Base-by-base conservation (phyloP, 148 eudicot species). In the Amaranthus cruentus region DNA sequence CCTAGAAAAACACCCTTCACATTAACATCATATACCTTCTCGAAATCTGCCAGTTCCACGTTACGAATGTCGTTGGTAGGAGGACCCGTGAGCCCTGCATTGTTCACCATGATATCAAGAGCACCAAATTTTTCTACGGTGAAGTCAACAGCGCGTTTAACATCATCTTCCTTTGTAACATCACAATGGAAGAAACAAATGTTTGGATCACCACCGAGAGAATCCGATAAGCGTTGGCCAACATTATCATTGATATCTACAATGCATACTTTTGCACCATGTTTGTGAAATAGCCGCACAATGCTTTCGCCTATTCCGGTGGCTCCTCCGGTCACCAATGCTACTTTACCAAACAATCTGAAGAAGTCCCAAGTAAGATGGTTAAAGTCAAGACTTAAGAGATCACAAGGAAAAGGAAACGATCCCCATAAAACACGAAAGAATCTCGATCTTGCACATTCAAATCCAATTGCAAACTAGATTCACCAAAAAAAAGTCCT, bases 321-420 rank as follows among this genome's bases (percentile, higher is more conserved):
- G 57, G 96, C 91, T 58, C 99, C 99, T 55, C 99, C 99, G 7
- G 97, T 95, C 58, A 95, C 97, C 57, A 95, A 54, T 47, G 97
- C 92, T 55, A 90, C 99, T 83, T 87, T 90, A 43, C 99, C 99
- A 28, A 80, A 63, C 80, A 95, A 85, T 78, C 99, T 95, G 82
- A 57, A 83, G 80, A 71, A 42, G 8, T 18, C 50, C n/a, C 0
- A 21, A 50, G 4, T 47, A 28, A 51, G 48, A 57, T 48, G 55
- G 18, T 50, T 55, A 48, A 15, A 4, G 7, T 55, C n/a, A n/a
- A n/a, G n/a, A n/a, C n/a, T n/a, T 47, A 60, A 38, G 67, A 28
- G 47, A 43, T 6, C 3, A 28, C 38, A 28, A 28, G 38, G 47
- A 14, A 12, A 18, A 47, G 7, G 7, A 21, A 14, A 50, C 13